Evolutionary conservation across 2,329 filamentous ascomycete species (phyloP), one percentile per base, ranked within the genome.

Genomic region (Aspergillus quadrilineatus): DNA sequence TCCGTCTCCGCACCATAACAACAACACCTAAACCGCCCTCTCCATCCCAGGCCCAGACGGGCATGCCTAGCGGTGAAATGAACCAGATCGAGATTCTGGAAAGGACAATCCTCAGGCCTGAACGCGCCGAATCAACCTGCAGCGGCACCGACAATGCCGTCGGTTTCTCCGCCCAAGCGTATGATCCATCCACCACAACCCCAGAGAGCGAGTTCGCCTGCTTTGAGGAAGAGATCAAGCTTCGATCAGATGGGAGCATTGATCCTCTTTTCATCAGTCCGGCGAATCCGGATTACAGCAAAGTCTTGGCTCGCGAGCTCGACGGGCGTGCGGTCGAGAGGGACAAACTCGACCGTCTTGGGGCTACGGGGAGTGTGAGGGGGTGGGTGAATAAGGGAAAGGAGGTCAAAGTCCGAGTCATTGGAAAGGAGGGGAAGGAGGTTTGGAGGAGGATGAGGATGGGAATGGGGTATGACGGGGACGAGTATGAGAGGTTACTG

Each of bases 131-230:
- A 28, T 49, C 49, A 4, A 29, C 55, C 22, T 51, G 48, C 28
- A 39, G 28, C 37, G 55, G 55, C 15, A 75, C 73, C 0, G 73
- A 72, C 50, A 72, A 72, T 22, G 65, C 67, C 9, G 74, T 75
- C 55, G 69, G 70, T 49, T 67, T 72, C 28, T 66, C 65, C 8
- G 60, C 71, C 9, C 65, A 73, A 37, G 68, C 72, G 0, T 71
- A 57, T 26, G 55, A 57, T 26, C 55, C 66, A 3, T 64, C 74
- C 26, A 63, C 71, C 22, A 66, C 68, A 32, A 71, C 69, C 41
- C 65, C 73, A 3, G 64, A 70, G 39, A 62, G 73, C 55, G 73
- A 76, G 47, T 62, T 76, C 28, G 69, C 72, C 8, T 59, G 73
- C 54, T 75, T 76, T 17, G 73, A 72, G n/a, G 70, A 74, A 39